Conservation (phyloP, 331 rosid species). For the Stylosanthes scabra region DNA sequence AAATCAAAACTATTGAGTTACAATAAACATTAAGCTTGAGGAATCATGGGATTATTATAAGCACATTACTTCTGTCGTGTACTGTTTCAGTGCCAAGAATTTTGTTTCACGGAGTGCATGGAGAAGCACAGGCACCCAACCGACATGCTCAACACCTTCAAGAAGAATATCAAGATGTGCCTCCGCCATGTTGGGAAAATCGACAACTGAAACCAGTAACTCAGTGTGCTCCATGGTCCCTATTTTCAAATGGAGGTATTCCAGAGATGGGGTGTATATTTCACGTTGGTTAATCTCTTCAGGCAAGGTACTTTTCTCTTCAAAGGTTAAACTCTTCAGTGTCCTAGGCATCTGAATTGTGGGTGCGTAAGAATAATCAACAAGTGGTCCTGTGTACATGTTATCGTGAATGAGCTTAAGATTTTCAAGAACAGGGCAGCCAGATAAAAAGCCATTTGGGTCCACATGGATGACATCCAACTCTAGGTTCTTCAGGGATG, state of each 20-base stretch:
- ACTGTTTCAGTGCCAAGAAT: not conserved
- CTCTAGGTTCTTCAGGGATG: not conserved
- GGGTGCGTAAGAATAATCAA: too few species aligned
- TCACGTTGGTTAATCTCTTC: too few species aligned
- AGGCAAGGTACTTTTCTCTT: accelerated
- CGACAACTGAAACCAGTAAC: not conserved
- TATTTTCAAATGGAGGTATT: not conserved
- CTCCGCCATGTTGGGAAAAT: not conserved
- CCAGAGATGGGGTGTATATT: not conserved
- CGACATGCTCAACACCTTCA: not conserved
- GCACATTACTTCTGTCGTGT: not conserved
- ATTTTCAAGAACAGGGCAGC: not conserved
- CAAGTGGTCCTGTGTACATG: too few species aligned
- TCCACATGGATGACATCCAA: not conserved
- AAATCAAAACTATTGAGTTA: not conserved
- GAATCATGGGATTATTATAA: not conserved
- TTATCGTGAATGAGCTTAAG: not conserved
- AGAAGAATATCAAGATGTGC: not conserved
- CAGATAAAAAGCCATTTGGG: not conserved
- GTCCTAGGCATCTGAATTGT: not conserved
- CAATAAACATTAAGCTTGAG: not conserved
- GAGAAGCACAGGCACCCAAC: not conserved
- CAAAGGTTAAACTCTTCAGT: not conserved
- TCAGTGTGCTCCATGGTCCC: too few species aligned
- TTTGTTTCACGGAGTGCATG: not conserved